Conservation (phyloP, 345 rosid species). For the Linum tenue region DNA sequence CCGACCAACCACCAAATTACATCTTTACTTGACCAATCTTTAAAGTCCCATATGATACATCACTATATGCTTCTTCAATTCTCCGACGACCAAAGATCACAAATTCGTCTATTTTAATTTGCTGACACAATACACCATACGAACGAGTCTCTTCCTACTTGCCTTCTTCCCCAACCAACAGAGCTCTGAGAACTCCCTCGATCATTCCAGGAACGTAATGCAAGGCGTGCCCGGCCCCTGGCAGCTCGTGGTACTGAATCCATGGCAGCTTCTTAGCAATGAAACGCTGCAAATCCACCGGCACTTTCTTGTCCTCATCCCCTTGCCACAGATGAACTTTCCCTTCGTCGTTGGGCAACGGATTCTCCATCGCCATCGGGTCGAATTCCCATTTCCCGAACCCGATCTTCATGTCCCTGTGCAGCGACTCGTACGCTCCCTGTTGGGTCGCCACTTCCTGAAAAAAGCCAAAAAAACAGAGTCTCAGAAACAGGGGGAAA, state of each 20-base stretch:
- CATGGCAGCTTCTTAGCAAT: constrained; percentile 38
- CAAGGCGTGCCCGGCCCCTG: constrained; percentile 50
- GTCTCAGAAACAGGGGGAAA: not conserved
- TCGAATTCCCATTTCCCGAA: constrained; percentile 76
- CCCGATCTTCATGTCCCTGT: constrained; percentile 49
- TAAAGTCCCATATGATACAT: too few species aligned
- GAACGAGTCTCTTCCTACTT: not conserved
- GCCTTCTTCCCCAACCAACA: constrained; percentile 22
- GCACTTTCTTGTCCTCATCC: constrained; percentile 50
- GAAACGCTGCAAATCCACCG: constrained; percentile 36
- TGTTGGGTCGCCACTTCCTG: constrained; percentile 38
- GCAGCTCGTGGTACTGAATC: constrained; percentile 49
- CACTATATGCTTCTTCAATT: too few species aligned
- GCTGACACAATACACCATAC: too few species aligned
- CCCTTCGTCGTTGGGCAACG: constrained; percentile 44
- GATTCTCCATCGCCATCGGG: constrained; percentile 53
- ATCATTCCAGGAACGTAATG: constrained; percentile 33
- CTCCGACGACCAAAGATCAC: too few species aligned
- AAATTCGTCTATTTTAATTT: too few species aligned
- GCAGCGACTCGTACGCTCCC: constrained; percentile 52
- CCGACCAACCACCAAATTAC: too few species aligned
- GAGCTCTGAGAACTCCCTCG: constrained; percentile 39
- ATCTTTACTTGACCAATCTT: too few species aligned
- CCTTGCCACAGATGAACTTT: constrained; percentile 76
- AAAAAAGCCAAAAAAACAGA: not conserved